Conservation (phyloP, 257 asterid genomes). For the Catharanthus roseus region DNA sequence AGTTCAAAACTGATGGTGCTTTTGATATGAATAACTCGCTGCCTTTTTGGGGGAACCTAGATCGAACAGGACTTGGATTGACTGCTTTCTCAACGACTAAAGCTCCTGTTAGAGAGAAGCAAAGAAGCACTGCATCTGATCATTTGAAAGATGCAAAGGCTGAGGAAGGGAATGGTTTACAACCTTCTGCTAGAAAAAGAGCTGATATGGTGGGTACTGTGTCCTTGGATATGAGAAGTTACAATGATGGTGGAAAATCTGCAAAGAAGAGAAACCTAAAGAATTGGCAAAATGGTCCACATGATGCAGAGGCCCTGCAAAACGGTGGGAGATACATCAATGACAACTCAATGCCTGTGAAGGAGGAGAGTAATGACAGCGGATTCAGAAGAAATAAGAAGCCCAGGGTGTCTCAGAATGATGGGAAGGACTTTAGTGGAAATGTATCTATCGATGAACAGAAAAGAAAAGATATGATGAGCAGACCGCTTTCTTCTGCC, state of each 20-base stretch:
- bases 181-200: conserved; percentile 30
- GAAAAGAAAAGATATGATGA: conserved; percentile 28
- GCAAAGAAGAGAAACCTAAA: conserved; percentile 51
- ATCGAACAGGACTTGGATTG: conserved; percentile 22
- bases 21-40: conserved; percentile 24
- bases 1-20: conserved; percentile 33
- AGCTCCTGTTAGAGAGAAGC: conserved; percentile 32
- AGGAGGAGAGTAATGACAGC: conserved; percentile 37
- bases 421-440: conserved; percentile 37
- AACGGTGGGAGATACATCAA: conserved; percentile 29
- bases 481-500: conserved; percentile 27
- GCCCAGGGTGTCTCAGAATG: conserved; percentile 40
- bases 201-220: conserved; percentile 35
- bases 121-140: conserved; percentile 26
- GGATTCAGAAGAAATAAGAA: conserved; percentile 51
- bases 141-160: conserved; percentile 29
- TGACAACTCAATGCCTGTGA: conserved; percentile 28
- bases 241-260: conserved; percentile 29
- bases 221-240: conserved; percentile 23
- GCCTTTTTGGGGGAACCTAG: conserved; percentile 28
- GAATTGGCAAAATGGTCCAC: conserved; percentile 38
- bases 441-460: conserved; percentile 25
- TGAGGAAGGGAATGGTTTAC: conserved; percentile 29
- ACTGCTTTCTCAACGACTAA: conserved; percentile 28
- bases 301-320: conserved; percentile 21